phyloP scores from a whole-genome alignment of 1,284 basidiomycete species.

The Trichosporon faecale region DNA sequence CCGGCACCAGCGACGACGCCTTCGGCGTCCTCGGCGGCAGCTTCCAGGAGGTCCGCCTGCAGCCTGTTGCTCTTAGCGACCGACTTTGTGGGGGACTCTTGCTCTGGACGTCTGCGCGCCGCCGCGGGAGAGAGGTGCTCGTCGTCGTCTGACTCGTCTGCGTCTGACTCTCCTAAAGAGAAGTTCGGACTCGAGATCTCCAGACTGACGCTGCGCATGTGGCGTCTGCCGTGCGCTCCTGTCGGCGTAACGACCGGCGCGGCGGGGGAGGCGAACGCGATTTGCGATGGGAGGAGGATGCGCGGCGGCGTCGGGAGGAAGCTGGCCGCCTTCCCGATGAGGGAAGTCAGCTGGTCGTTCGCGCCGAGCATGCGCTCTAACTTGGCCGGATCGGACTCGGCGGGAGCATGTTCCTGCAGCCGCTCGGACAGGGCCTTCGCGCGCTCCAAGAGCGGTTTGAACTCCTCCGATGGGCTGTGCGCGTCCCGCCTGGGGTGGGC shows the following conservation, averaged over 20 bases:
- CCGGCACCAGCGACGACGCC: too few relatives aligned
- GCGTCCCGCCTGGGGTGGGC: constrained; percentile 26
- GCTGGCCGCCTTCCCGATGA: constrained; percentile 48
- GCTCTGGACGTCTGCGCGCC: not conserved
- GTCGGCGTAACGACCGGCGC: constrained; percentile 22
- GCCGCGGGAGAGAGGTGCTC: not conserved
- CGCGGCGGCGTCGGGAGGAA: constrained; percentile 40
- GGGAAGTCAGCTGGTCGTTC: constrained; percentile 66
- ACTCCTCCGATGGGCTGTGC: constrained; percentile 39
- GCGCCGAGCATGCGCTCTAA: constrained; percentile 66
- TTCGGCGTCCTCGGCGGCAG: not conserved
- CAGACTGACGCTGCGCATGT: constrained; percentile 38
- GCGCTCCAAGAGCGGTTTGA: constrained; percentile 53
- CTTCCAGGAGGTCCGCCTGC: not conserved
- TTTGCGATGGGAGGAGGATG: constrained; percentile 41
- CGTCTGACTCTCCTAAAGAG: constrained; percentile 60
- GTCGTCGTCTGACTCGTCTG: constrained; percentile 61
- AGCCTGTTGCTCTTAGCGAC: constrained; percentile 1
- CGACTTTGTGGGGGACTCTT: not conserved
- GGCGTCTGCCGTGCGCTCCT: constrained; percentile 25
- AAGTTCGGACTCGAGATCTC: constrained; percentile 65
- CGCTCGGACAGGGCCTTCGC: constrained; percentile 61
- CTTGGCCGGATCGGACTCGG: constrained; percentile 53
- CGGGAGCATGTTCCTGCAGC: constrained; percentile 61
- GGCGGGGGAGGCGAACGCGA: constrained; percentile 26